A percentile compares a stretch with the other conserved stretches of the same genome.
These are phyloP conservation scores for Monascus purpureus DNA, from an alignment of 495 filamentous ascomycete species.

Conservation along the genomic window DNA sequence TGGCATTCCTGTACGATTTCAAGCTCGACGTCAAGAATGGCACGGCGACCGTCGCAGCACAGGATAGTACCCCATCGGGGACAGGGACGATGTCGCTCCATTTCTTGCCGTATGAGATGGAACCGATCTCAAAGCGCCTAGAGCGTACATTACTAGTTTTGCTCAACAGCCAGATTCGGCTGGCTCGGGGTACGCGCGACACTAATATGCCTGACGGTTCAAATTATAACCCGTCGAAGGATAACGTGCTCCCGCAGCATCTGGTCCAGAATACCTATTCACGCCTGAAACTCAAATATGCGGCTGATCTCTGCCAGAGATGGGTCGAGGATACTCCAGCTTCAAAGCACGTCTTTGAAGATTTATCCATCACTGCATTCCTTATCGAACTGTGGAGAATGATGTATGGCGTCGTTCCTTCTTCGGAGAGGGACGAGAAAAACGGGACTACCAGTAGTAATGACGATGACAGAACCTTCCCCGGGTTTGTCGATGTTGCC, in stretches of 20 bases:
- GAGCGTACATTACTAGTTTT: constrained; percentile 58
- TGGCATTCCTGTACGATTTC: constrained; percentile 64
- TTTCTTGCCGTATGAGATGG: constrained; percentile 13
- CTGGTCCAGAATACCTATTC: constrained; percentile 68
- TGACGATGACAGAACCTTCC: constrained; percentile 36
- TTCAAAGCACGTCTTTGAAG: constrained; percentile 86
- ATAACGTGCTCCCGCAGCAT: constrained; percentile 60
- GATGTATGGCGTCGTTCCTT: constrained; percentile 48
- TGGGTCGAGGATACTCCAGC: constrained; percentile 87
- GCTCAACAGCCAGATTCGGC: constrained; percentile 58
- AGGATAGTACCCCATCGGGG: no score
- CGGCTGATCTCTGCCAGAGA: constrained; percentile 41
- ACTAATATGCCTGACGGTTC: constrained; percentile 26
- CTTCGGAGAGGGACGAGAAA: constrained; percentile 5
- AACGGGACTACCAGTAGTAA: constrained; percentile 3
- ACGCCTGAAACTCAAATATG: constrained; percentile 66
- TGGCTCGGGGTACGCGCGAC: constrained; percentile 48
- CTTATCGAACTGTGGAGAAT: constrained; percentile 81
- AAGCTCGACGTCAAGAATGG: background rate
- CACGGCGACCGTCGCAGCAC: background rate
- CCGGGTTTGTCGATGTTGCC: constrained; percentile 89
- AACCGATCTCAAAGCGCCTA: constrained; percentile 35
- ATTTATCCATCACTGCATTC: constrained; percentile 84
- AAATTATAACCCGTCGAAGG: constrained; percentile 42
- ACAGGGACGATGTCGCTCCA: constrained; percentile 16